Conservation (phyloP, 208 protist species). For the Leishmania turanica region DNA sequence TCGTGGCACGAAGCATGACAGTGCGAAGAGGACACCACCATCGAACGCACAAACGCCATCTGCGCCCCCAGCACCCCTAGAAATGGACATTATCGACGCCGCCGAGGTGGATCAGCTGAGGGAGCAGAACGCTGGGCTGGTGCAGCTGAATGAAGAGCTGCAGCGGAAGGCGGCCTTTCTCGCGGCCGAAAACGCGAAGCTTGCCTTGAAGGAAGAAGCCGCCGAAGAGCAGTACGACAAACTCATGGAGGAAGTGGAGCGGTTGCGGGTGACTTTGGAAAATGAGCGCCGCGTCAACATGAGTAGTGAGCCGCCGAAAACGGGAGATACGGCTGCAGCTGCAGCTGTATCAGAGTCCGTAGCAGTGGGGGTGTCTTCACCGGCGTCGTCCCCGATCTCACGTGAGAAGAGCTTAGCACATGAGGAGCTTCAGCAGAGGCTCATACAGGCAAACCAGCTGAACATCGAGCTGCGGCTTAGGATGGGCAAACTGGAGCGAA, state of each 20-base stretch:
- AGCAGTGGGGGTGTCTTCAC: background rate
- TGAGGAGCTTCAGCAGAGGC: slow-evolving; percentile 29
- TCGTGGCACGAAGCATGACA: background rate
- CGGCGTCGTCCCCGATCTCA: background rate
- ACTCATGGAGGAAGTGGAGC: slow-evolving; percentile 19
- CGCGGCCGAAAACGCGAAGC: slow-evolving; percentile 26
- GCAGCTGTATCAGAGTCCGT: background rate
- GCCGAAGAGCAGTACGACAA: slow-evolving; percentile 38
- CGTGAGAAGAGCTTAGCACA: background rate
- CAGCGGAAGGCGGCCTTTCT: slow-evolving; percentile 33
- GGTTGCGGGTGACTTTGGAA: slow-evolving; percentile 2
- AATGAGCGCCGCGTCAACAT: background rate
- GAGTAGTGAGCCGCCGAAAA: background rate
- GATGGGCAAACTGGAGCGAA: slow-evolving; percentile 23
- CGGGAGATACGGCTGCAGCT: background rate
- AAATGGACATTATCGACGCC: background rate
- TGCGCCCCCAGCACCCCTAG: background rate
- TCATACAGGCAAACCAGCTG: slow-evolving; percentile 28
- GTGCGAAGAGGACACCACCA: background rate
- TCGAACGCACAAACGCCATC: background rate
- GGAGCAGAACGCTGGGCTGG: slow-evolving; percentile 17
- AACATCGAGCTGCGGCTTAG: slow-evolving; percentile 37
- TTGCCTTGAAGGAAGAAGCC: slow-evolving; percentile 7
- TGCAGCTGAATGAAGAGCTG: slow-evolving; percentile 25
- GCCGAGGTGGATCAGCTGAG: slow-evolving; percentile 21